Evolutionary conservation across 192 early-diverging fungal genomes (phyloP), one percentile per base, ranked within the genome.

Genomic region (Umbelopsis sp.): DNA sequence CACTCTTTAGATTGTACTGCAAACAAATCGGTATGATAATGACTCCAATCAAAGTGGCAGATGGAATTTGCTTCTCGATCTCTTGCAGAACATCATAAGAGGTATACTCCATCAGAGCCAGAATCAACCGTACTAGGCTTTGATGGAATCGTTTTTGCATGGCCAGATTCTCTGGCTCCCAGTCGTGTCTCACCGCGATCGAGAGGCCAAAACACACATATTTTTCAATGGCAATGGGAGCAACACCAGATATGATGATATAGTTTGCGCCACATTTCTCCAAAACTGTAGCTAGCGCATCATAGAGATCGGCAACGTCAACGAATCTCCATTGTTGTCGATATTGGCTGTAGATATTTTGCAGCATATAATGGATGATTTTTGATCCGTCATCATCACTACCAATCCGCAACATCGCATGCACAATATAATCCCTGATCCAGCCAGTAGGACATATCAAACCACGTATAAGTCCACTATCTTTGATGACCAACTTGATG

Each of bases 1-100:
- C 71, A 33, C 66, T 64, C 16, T 72, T 30, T 1, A 78, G 70
- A 52, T 81, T 76, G 66, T 82, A 86, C 33, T 84, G 80, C 16
- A 86, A 69, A 22, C 81, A 83, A 48, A 85, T 75, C 0, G 86
- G 86, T 23, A 85, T 78, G 1, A 88, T 49, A 50, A 88, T 75
- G 23, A 80, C 76, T 4, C 76, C 81, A 46, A 88, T 82, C 7
- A 88, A 47, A 11, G 64, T 58, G n/a, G 82, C 68, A 4, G 86
- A 78, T 21, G 85, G 78, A 23, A 68, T 20, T 5, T 75, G 69
- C 25, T 77, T 55, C 20, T 86, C 82, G 27, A 88, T 66, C 44
- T 86, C 81, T 16, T 51, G 16, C 16, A 86, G 50, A 5, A 83
- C 81, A 64, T 86, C 80, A 16, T 71, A 69, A 12, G 79, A 69